Base-by-base conservation (phyloP, 495 filamentous ascomycete genomes). In the Lasiosphaeria hispida region DNA sequence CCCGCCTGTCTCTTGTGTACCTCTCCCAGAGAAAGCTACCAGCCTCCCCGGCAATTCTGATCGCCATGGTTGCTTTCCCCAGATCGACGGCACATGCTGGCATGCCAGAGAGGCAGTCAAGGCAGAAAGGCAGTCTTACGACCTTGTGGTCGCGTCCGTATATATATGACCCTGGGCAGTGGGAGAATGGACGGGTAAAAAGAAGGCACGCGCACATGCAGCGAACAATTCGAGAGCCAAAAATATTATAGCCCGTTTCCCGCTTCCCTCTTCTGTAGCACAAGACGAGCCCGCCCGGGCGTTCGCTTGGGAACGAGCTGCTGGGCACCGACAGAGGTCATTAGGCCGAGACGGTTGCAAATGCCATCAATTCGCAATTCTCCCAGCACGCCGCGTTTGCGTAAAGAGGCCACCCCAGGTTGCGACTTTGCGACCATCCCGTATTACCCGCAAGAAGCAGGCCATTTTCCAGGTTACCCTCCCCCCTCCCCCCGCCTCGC, bases 31-130 rank as follows among this genome's bases (percentile, higher is more conserved):
- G 14, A 15, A 19, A 23, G 10, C 10, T 34, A 10, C 23, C 47
- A 49, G 8, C 19, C 23, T 49, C 10, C 33, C 53, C 53, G 53
- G 53, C 53, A 55, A 37, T 59, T 19, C 48, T 51, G 38, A 51
- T 39, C 48, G 38, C 39, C 48, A 13, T 39, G 17, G n/a, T 45
- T 45, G n/a, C 47, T 40, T 59, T 57, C 61, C 61, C 61, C 61
- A 63, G 62, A 64, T 64, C 62, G 58, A 55, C 62, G 53, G 54
- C 54, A 64, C 62, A 64, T 50, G 50, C 45, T 23, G 30, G 42
- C 10, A 18, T 38, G 48, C 41, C 36, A 50, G 15, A 45, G 33
- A 55, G 41, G 41, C 1, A 43, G 4, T 43, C 6, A 19, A 10
- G 43, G 7, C 43, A 47, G 43, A 17, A 19, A 47, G 43, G 15